A percentile compares a stretch with the other conserved stretches of the same genome.
These are phyloP conservation scores for Boehmeria nivea DNA, from an alignment of 306 rosid species.

Conservation along the genomic window DNA sequence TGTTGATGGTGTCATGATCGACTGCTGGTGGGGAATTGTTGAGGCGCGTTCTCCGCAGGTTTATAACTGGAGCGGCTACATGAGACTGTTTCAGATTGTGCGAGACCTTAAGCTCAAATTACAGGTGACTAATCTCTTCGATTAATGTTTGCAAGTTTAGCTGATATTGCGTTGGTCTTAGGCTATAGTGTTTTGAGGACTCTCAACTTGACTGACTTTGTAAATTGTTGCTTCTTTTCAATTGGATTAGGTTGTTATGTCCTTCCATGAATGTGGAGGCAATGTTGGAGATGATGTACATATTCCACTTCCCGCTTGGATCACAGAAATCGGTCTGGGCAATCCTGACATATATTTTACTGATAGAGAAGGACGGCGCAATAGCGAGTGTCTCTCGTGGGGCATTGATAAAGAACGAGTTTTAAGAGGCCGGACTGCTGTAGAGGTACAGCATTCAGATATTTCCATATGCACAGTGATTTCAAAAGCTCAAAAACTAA, in stretches of 20 bases:
- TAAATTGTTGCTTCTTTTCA: neutral
- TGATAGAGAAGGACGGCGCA: conserved; percentile 65
- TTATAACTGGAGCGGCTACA: conserved; percentile 82
- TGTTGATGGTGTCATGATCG: conserved; percentile 79
- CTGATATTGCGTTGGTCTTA: too few relatives aligned
- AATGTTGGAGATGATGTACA: conserved; percentile 84
- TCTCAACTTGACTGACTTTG: neutral
- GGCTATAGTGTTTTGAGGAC: neutral
- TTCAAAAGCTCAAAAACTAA: neutral
- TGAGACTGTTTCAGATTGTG: conserved; percentile 70
- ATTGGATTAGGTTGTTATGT: conserved; percentile 55
- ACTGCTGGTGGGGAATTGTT: conserved; percentile 95
- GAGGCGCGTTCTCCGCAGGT: conserved; percentile 71
- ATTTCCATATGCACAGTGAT: neutral
- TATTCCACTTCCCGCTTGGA: conserved; percentile 80
- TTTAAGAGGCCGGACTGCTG: conserved; percentile 71
- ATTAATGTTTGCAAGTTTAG: too few relatives aligned
- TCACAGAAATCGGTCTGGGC: conserved; percentile 71
- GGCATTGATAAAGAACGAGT: conserved; percentile 79
- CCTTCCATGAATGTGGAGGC: conserved; percentile 88
- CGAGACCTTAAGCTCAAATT: conserved; percentile 65
- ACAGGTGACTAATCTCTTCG: conserved; percentile 55
- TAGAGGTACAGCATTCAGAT: conserved; percentile 51
- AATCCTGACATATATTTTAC: conserved; percentile 77
- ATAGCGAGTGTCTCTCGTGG: conserved; percentile 76